Evolutionary conservation across 78 protist species (phyloP).

Genomic region (Emiliania huxleyi): DNA sequence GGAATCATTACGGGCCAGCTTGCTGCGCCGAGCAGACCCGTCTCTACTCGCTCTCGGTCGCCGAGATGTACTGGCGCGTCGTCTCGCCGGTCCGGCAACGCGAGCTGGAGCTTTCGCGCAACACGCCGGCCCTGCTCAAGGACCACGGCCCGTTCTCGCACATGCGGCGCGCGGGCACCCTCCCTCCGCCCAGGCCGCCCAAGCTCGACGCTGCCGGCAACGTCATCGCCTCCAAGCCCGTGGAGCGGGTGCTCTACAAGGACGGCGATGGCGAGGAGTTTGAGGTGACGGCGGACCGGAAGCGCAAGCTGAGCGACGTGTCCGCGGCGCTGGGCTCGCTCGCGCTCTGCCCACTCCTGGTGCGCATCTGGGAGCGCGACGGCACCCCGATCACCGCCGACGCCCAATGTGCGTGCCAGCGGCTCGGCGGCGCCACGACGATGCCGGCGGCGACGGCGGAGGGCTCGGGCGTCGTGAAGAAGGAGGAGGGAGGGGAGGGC

Average conservation of each 20-base stretch:
- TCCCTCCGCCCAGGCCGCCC: neutral
- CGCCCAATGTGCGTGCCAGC: neutral
- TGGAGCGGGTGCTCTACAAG: neutral
- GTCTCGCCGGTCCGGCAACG: neutral
- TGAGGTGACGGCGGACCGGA: conserved; percentile 24
- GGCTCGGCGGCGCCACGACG: neutral
- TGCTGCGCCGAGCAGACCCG: neutral
- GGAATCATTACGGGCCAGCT: neutral
- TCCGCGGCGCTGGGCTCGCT: neutral
- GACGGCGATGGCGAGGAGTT: neutral
- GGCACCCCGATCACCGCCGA: neutral
- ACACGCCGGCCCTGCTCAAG: neutral
- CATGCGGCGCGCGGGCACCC: neutral
- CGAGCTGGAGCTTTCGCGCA: neutral
- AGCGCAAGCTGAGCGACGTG: neutral
- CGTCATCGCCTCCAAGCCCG: neutral
- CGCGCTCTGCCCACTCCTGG: neutral
- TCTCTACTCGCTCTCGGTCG: neutral
- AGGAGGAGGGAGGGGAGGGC: no score
- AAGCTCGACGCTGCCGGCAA: neutral
- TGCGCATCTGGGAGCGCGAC: neutral
- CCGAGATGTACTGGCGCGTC: neutral
- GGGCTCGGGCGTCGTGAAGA: no score
- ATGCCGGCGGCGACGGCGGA: neutral
- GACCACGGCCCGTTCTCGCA: neutral